phyloP scores from a whole-genome alignment of 805 yeast species.

The Cyberlindnera saturnus region DNA sequence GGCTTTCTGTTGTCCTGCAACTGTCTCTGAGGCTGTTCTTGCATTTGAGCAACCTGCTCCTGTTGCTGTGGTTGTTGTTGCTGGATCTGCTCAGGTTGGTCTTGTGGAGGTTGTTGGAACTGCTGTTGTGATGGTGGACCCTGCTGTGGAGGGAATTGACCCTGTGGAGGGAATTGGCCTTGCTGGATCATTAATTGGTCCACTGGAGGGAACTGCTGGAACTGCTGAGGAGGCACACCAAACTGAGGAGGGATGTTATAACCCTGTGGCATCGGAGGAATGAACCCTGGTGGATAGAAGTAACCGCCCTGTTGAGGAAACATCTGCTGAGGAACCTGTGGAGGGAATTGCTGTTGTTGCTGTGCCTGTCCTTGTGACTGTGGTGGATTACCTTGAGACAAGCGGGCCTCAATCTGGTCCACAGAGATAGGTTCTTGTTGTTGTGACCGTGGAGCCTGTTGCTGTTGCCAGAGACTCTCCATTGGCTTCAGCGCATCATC shows the following conservation, averaged over 20 bases:
- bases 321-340: slow-evolving; percentile 17
- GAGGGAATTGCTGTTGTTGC: slow-evolving; percentile 21
- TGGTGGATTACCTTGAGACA: slow-evolving; percentile 6
- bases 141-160: slow-evolving; percentile 14
- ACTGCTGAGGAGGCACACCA: slow-evolving; percentile 19
- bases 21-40: not conserved
- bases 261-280: slow-evolving; percentile 17
- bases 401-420: slow-evolving; percentile 79
- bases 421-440: slow-evolving; percentile 47
- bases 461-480: slow-evolving; percentile 62
- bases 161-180: slow-evolving; percentile 9
- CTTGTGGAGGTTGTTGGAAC: slow-evolving; percentile 8
- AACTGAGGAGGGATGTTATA: slow-evolving; percentile 6
- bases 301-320: slow-evolving; percentile 13
- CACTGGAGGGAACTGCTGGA: slow-evolving; percentile 23
- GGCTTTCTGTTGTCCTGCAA: not conserved
- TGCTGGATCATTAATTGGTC: slow-evolving; percentile 24
- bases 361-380: slow-evolving; percentile 25
- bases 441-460: slow-evolving; percentile 11
- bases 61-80: slow-evolving; percentile 24
- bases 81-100: slow-evolving; percentile 14
- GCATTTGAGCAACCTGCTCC: slow-evolving; percentile 7
- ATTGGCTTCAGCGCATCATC: slow-evolving; percentile 54
- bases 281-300: slow-evolving; percentile 23
- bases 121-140: slow-evolving; percentile 13